Base-by-base conservation (phyloP, 305 asterid genomes). In the Fraxinus latifolia region DNA sequence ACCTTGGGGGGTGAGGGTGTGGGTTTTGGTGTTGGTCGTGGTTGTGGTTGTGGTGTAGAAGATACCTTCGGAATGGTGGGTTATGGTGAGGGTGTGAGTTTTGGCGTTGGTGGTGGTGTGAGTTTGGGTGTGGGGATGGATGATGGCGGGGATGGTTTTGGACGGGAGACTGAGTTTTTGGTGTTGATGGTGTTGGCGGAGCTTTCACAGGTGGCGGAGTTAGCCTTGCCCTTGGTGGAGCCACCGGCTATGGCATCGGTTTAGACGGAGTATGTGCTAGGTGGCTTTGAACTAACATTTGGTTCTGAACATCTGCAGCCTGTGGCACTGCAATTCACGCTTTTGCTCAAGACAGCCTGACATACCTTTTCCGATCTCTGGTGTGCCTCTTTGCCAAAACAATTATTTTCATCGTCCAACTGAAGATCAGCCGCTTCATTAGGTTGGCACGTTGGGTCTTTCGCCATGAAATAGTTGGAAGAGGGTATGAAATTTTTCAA, bases 401-500 rank as follows among this genome's bases (percentile, higher is more conserved):
- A 93, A 74, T 94, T 93, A 14, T 81, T 77, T 23, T 80, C 50
- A 7, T 86, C 88, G 1, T 91, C 87, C 0, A 94, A 5, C 0
- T 31, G 58, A n/a, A 88, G 53, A 17, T 58, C 89, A 0, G 85
- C 84, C 23, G 65, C 1, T 2, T 77, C 86, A 1, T 77, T 62
- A 1, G 86, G 80, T 31, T 21, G 36, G 37, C 99, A 95, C 9
- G 83, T 62, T 0, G 73, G 76, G 55, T 92, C 97, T 36, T 88
- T 88, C 0, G 85, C 87, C 12, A 88, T 89, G 17, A 95, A 93
- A 70, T 86, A 95, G 84, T 95, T 93, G 32, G 7, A 71, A 0
- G 89, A 86, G 80, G 83, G 89, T 0, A 92, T 85, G 47, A 95
- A 82, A 67, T 89, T 90, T 76, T 80, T 84, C 84, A 95, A 76